These are phyloP conservation scores for Fusarium metavorans DNA, from an alignment of 2,329 filamentous ascomycete species.

Conservation along the genomic window DNA sequence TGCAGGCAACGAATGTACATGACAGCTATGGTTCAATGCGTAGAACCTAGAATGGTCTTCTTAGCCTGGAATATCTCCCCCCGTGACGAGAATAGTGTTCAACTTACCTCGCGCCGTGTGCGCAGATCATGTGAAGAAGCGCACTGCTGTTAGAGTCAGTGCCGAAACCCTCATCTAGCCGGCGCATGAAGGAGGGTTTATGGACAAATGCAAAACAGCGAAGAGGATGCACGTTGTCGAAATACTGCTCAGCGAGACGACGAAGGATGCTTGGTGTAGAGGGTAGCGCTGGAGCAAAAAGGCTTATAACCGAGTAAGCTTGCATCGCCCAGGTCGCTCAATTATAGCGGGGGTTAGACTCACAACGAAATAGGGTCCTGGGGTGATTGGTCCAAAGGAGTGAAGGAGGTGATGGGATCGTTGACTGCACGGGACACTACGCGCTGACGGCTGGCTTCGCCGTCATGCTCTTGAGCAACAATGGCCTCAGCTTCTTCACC, in stretches of 20 bases:
- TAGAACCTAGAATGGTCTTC: too few relatives aligned
- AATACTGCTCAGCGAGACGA: neutral
- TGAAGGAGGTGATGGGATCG: neutral
- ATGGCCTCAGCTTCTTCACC: neutral
- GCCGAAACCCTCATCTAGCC: neutral
- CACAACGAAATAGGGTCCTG: neutral
- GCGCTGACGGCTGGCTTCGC: neutral
- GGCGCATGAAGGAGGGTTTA: neutral
- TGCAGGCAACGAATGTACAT: too few relatives aligned
- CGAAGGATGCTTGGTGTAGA: neutral
- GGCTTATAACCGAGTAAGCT: neutral
- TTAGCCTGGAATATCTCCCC: neutral
- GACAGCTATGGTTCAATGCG: too few relatives aligned
- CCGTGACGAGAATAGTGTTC: neutral
- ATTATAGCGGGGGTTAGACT: neutral
- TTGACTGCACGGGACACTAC: neutral
- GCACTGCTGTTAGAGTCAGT: neutral
- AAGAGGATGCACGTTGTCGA: neutral
- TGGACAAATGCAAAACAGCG: neutral
- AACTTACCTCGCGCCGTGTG: neutral
- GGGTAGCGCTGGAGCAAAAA: neutral
- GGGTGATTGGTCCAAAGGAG: neutral
- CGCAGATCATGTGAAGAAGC: neutral
- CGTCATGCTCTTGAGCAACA: neutral
- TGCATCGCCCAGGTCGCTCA: neutral